phyloP scores from a whole-genome alignment of 257 asterid genomes.

The Fraxinus cuspidata region DNA sequence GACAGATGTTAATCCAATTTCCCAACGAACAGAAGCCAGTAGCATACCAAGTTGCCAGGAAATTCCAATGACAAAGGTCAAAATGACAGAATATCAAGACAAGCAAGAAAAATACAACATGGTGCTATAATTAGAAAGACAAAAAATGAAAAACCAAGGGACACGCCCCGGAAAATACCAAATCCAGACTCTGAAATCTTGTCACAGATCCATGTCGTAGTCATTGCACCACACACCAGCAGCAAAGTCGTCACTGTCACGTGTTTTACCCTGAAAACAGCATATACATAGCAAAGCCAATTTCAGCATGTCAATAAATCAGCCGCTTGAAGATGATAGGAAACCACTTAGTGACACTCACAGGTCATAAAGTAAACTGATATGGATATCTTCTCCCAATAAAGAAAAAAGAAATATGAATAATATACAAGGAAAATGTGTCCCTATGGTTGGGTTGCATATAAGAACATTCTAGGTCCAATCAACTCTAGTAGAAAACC shows the following conservation, averaged over 20 bases:
- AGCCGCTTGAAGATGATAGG: neutral
- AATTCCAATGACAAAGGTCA: neutral
- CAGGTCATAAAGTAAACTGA: conserved; percentile 9
- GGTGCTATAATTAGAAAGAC: conserved; percentile 2
- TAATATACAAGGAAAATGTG: neutral
- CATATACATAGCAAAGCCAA: neutral
- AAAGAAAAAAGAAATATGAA: neutral
- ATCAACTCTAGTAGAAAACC: neutral
- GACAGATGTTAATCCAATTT: conserved; percentile 3
- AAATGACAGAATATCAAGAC: neutral
- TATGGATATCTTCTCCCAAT: neutral
- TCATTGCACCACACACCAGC: conserved; percentile 95
- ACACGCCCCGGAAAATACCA: conserved; percentile 45
- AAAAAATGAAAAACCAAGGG: conserved; percentile 1
- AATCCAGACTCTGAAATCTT: conserved; percentile 92
- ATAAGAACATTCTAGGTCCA: neutral
- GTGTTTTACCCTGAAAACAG: conserved; percentile 73
- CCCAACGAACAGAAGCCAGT: neutral
- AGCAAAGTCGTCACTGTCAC: conserved; percentile 71
- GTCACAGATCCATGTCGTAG: conserved; percentile 92
- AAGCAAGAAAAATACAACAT: conserved; percentile 10
- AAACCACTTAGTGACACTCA: neutral
- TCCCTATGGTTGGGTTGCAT: neutral
- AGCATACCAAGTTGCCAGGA: neutral
- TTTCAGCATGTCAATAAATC: conserved; percentile 7